These are phyloP conservation scores for Fusarium goolgardi DNA, from an alignment of 2,329 filamentous ascomycete species.

Conservation along the genomic window DNA sequence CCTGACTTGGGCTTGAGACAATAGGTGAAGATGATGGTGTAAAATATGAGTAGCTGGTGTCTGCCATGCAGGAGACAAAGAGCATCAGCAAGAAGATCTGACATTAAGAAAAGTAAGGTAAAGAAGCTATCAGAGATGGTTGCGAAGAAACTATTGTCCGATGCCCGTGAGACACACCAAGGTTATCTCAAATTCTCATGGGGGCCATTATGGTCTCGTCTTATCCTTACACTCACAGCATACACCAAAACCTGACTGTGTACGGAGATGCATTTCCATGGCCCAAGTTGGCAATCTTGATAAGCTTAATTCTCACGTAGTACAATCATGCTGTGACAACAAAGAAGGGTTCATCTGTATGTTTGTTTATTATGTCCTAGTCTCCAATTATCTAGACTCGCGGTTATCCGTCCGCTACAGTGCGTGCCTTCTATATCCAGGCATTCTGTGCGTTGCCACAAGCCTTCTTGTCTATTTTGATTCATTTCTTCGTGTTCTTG, in stretches of 20 bases:
- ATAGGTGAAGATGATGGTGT: no score
- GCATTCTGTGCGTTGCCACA: neutral
- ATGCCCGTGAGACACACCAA: neutral
- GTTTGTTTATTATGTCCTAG: constrained; percentile 8
- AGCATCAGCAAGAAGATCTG: neutral
- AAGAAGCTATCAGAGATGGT: neutral
- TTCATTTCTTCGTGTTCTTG: neutral
- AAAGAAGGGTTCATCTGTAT: neutral
- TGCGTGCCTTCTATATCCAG: constrained; percentile 5
- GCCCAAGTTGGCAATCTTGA: constrained; percentile 6
- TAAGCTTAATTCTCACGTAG: constrained; percentile 5
- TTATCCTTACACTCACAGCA: constrained; percentile 42
- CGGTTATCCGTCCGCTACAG: neutral
- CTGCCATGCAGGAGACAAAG: neutral
- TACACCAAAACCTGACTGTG: constrained; percentile 11
- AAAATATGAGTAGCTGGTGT: neutral
- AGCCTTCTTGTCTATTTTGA: constrained; percentile 20
- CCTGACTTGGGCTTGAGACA: neutral
- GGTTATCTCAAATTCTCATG: neutral
- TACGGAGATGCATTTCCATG: neutral
- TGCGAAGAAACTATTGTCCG: neutral
- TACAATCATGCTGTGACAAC: constrained; percentile 2
- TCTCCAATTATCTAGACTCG: constrained; percentile 7
- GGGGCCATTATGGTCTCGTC: neutral
- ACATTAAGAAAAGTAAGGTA: neutral